Percentiles rank a stretch among this genome's conserved stretches.
Conservation (phyloP, 108 stramenopile genomes). For the Pseudonitzschia delicatissima region DNA sequence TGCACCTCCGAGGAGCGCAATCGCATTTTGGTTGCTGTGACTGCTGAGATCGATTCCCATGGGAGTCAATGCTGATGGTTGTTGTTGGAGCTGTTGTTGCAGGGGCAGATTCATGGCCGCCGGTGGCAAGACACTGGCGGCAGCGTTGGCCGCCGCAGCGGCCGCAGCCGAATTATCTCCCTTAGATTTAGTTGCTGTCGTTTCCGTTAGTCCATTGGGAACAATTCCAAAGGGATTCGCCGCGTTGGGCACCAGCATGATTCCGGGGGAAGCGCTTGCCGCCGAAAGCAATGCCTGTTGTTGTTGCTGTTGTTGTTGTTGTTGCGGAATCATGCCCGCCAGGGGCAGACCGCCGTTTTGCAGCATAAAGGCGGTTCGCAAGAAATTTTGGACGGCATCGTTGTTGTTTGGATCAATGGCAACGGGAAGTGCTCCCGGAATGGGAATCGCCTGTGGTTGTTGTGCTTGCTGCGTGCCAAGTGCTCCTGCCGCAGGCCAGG, state of each 20-base stretch:
- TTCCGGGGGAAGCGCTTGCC: too few relatives aligned
- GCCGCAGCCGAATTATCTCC: background rate
- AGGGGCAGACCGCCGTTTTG: slow-evolving; percentile 3
- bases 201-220: too few relatives aligned
- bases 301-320: background rate
- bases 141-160: slow-evolving; percentile 1
- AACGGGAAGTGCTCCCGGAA: background rate
- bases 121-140: background rate
- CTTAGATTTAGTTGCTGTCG: too few relatives aligned
- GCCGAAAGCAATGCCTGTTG: too few relatives aligned
- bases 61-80: slow-evolving; percentile 1
- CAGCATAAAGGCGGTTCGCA: background rate
- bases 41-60: background rate
- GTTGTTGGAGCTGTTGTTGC: slow-evolving; percentile 8
- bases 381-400: background rate
- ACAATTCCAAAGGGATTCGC: too few relatives aligned
- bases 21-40: background rate
- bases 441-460: background rate
- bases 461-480: background rate
- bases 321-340: background rate
- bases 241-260: too few relatives aligned
- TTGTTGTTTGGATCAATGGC: background rate
- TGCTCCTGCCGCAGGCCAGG: background rate
- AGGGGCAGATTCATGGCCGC: background rate
- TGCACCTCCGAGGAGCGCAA: background rate